Percentiles rank a stretch among this genome's conserved stretches.
Conservation (phyloP, 2,329 filamentous ascomycete genomes). For the Sclerotinia trifoliorum region DNA sequence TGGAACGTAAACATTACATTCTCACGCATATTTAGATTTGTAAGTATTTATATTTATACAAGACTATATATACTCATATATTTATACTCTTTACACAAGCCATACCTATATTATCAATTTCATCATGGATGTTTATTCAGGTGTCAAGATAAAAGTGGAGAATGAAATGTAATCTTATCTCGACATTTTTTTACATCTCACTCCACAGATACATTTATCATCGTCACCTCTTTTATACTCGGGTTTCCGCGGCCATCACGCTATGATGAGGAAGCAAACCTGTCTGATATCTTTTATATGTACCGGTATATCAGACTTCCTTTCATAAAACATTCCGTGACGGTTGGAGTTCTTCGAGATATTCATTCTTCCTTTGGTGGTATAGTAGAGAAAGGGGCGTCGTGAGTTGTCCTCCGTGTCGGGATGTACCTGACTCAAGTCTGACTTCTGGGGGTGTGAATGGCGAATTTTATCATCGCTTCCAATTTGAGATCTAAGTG, state of each 20-base stretch:
- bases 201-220: neutral
- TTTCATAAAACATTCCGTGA: neutral
- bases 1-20: constrained; percentile 1
- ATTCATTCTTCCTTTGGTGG: neutral
- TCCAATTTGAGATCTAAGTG: neutral
- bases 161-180: neutral
- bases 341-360: neutral
- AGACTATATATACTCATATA: neutral
- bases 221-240: neutral
- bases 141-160: neutral
- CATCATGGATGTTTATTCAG: neutral
- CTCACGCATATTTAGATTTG: neutral
- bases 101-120: neutral
- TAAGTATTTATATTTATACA: too few relatives aligned
- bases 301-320: neutral
- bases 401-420: neutral
- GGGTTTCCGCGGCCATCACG: neutral
- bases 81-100: neutral
- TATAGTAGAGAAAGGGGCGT: neutral
- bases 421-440: neutral
- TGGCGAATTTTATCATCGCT: neutral
- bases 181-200: neutral
- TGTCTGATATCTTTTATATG: neutral
- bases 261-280: neutral
- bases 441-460: too few relatives aligned